phyloP scores from a whole-genome alignment of 129 eudicot species.

The Scalesia atractyloides region DNA sequence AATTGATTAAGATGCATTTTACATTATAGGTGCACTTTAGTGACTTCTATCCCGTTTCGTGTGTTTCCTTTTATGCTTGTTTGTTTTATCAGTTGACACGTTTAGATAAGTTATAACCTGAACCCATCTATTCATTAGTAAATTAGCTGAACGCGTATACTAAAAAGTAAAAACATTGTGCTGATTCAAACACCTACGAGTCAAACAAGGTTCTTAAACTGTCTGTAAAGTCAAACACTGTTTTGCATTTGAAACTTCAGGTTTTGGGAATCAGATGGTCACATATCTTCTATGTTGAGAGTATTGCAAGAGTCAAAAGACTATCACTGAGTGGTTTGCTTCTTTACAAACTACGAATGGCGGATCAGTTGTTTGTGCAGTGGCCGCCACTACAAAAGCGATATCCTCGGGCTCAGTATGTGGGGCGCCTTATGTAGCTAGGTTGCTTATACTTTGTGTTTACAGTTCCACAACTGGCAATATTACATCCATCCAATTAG shows the following conservation, averaged over 20 bases:
- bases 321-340: constrained; percentile 77
- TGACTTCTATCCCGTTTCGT: too few species aligned
- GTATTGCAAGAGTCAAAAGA: constrained; percentile 89
- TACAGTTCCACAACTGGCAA: not conserved
- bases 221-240: not conserved
- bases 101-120: too few species aligned
- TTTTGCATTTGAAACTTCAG: constrained; percentile 33
- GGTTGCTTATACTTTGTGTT: not conserved
- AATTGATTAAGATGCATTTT: too few species aligned
- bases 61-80: too few species aligned
- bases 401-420: constrained; percentile 72
- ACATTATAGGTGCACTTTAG: too few species aligned
- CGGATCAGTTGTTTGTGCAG: constrained; percentile 86
- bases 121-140: too few species aligned
- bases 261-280: constrained; percentile 89
- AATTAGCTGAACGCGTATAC: too few species aligned
- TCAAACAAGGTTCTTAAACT: not conserved
- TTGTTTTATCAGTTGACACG: too few species aligned
- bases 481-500: not conserved
- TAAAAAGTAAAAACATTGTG: too few species aligned
- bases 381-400: constrained; percentile 80
- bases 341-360: constrained; percentile 75
- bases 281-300: constrained; percentile 86
- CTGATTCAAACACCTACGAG: too few species aligned
- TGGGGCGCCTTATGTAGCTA: constrained; percentile 73